A percentile compares a stretch with the other conserved stretches of the same genome.
Evolutionary conservation across 371 early-diverging fungal genomes (phyloP).

Genomic region (Phascolomyces articulosus): DNA sequence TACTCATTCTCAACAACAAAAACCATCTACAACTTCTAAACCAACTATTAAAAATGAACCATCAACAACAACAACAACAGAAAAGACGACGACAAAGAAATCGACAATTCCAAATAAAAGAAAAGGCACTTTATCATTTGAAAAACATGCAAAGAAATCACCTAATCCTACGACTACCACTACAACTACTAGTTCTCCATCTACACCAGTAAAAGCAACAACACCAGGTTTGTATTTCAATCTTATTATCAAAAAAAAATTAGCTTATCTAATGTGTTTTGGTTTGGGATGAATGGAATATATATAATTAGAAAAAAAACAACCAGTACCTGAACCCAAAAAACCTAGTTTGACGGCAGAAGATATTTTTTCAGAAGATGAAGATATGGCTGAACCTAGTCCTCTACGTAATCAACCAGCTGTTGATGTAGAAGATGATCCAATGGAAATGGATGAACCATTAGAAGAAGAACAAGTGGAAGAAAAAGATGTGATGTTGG

Average conservation of each 20-base stretch:
- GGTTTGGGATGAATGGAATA: too few relatives aligned
- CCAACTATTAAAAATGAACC: not conserved
- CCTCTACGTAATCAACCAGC: not conserved
- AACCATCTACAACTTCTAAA: not conserved
- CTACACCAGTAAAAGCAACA: not conserved
- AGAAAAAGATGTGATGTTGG: not conserved
- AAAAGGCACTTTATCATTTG: slow-evolving; percentile 10
- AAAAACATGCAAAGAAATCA: not conserved
- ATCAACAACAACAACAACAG: not conserved
- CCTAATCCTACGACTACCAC: not conserved
- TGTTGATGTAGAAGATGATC: not conserved
- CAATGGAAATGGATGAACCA: slow-evolving; percentile 5
- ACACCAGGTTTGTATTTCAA: not conserved
- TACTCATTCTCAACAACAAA: not conserved
- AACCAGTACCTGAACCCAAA: not conserved
- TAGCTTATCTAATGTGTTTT: not conserved
- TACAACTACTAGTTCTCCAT: not conserved
- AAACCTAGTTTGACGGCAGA: slow-evolving; percentile 7
- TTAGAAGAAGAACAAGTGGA: not conserved
- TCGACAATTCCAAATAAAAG: slow-evolving; percentile 8
- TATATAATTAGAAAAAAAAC: not conserved
- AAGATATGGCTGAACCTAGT: slow-evolving; percentile 6
- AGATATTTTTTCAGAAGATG: slow-evolving; percentile 16
- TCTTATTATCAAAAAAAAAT: not conserved
- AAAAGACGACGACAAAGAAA: not conserved